phyloP scores from a whole-genome alignment of 108 stramenopile genomes.

The Skeletonema tropicum region DNA sequence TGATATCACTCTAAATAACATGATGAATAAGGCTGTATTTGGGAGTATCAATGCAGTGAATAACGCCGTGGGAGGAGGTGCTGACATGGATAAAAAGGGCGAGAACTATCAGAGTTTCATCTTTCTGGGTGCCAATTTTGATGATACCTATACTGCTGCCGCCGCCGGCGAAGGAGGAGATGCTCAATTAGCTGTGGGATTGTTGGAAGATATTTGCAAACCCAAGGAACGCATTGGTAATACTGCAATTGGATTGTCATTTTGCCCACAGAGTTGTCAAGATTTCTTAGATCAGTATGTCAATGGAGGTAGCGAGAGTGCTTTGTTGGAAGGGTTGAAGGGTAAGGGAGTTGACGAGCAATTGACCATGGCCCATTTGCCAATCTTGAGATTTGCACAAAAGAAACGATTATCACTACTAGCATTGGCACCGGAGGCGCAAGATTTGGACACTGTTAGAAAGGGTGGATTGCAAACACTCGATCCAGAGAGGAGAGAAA shows the following conservation, averaged over 20 bases:
- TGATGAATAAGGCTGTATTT: constrained; percentile 81
- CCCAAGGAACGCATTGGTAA: constrained; percentile 30
- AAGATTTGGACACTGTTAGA: constrained; percentile 61
- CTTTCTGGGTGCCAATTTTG: constrained; percentile 62
- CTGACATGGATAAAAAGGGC: background rate
- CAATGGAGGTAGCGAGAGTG: constrained; percentile 8
- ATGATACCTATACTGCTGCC: constrained; percentile 31
- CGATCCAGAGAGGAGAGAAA: constrained; percentile 53
- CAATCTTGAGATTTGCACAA: constrained; percentile 64
- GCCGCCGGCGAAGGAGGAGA: constrained; percentile 38
- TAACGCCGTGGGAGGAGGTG: background rate
- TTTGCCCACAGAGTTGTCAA: constrained; percentile 61
- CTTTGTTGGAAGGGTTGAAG: constrained; percentile 33
- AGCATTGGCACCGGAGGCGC: constrained; percentile 65
- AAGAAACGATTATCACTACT: constrained; percentile 49
- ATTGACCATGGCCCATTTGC: constrained; percentile 50
- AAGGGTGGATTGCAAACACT: constrained; percentile 69
- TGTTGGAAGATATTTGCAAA: constrained; percentile 57
- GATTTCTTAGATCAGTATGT: constrained; percentile 62
- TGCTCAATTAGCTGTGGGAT: constrained; percentile 50
- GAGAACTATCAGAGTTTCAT: constrained; percentile 51
- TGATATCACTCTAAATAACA: constrained; percentile 76
- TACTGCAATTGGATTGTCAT: constrained; percentile 72
- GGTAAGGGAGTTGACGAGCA: constrained; percentile 42
- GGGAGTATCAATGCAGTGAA: constrained; percentile 62